Percentiles rank a stretch among this genome's conserved stretches.
Evolutionary conservation across 805 yeast genomes (phyloP).

Genomic region (Lipomyces spencermartinsiae): DNA sequence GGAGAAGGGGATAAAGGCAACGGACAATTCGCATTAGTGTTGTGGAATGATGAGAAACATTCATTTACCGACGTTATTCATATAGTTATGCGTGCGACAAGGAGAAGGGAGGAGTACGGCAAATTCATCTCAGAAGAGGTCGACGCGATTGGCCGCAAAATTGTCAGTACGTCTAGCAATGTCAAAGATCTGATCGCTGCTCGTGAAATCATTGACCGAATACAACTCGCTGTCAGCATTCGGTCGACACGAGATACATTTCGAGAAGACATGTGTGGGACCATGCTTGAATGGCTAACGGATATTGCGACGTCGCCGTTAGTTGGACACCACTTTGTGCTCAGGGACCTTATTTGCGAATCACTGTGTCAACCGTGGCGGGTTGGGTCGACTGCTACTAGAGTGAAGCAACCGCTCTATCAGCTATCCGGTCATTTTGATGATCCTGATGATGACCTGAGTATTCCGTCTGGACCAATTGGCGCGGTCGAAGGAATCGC

Average conservation of each 20-base stretch:
- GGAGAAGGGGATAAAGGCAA: slow-evolving; percentile 41
- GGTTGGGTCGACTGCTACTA: slow-evolving; percentile 52
- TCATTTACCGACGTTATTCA: slow-evolving; percentile 77
- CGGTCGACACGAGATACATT: slow-evolving; percentile 71
- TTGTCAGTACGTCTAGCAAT: slow-evolving; percentile 64
- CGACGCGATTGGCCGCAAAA: slow-evolving; percentile 70
- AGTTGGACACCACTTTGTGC: slow-evolving; percentile 54
- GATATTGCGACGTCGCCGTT: slow-evolving; percentile 63
- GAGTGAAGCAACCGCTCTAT: slow-evolving; percentile 25
- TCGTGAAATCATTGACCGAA: slow-evolving; percentile 62
- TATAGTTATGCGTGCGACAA: slow-evolving; percentile 67
- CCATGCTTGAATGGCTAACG: slow-evolving; percentile 68
- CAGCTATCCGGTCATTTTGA: slow-evolving; percentile 46
- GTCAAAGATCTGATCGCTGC: slow-evolving; percentile 57
- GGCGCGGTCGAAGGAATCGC: slow-evolving; percentile 8
- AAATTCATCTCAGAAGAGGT: slow-evolving; percentile 71
- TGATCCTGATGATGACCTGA: slow-evolving; percentile 50
- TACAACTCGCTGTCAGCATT: slow-evolving; percentile 71
- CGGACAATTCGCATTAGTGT: slow-evolving; percentile 48
- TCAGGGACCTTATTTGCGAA: slow-evolving; percentile 59
- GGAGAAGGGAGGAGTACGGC: slow-evolving; percentile 68
- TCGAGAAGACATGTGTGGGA: slow-evolving; percentile 81
- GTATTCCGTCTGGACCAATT: slow-evolving; percentile 3
- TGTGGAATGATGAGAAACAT: slow-evolving; percentile 81
- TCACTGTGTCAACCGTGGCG: slow-evolving; percentile 70